Percentiles rank a stretch among this genome's conserved stretches.
phyloP scores from a whole-genome alignment of 768 basidiomycete genomes.

The Zangia roseola region DNA sequence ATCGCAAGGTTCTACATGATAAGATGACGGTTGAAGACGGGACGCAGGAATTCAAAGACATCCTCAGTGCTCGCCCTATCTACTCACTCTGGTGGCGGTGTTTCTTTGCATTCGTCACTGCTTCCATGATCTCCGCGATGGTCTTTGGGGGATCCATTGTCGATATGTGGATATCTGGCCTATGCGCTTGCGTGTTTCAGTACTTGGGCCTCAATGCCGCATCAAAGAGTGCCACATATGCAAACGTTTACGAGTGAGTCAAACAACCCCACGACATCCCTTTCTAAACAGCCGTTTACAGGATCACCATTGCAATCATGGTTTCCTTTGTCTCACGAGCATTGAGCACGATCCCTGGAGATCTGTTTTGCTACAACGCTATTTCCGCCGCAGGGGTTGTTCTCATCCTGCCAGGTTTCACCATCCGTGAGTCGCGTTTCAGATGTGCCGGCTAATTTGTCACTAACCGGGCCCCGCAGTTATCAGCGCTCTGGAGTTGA shows the following conservation, averaged over 20 bases:
- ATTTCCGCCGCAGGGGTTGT: constrained; percentile 89
- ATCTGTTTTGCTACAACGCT: constrained; percentile 85
- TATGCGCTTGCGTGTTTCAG: constrained; percentile 66
- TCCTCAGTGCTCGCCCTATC: constrained; percentile 63
- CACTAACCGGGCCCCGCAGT: constrained; percentile 39
- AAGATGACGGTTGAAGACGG: constrained; percentile 73
- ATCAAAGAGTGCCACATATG: constrained; percentile 83
- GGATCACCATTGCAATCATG: constrained; percentile 81
- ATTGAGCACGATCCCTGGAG: constrained; percentile 70
- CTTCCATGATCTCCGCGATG: constrained; percentile 78
- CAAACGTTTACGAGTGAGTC: constrained; percentile 93
- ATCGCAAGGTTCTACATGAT: constrained; percentile 85
- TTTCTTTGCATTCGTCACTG: constrained; percentile 71
- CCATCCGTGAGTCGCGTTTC: constrained; percentile 55
- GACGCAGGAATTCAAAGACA: constrained; percentile 58
- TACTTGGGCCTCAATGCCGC: constrained; percentile 82
- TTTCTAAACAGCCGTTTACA: constrained; percentile 25
- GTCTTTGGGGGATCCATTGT: constrained; percentile 79
- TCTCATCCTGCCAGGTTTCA: constrained; percentile 87
- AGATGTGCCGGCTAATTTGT: neutral
- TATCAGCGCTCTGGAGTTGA: constrained; percentile 75
- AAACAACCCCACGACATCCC: neutral
- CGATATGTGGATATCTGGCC: constrained; percentile 81
- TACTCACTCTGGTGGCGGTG: constrained; percentile 70
- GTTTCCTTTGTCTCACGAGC: constrained; percentile 82